These are phyloP conservation scores for Pseudogymnoascus sp. DNA, from an alignment of 2,329 filamentous ascomycete genomes.

Conservation along the genomic window DNA sequence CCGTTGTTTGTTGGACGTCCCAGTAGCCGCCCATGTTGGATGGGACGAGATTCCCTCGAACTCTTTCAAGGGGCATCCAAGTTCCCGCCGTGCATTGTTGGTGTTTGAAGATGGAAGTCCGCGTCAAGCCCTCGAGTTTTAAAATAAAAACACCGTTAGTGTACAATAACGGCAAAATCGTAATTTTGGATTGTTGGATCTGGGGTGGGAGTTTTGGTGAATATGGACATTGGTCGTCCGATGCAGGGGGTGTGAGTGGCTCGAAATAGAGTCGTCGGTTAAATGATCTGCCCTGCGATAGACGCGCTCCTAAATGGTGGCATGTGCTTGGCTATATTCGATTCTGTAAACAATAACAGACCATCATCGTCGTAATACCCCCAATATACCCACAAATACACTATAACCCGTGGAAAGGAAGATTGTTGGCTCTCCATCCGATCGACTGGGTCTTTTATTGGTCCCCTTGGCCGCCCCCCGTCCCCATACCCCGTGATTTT, in stretches of 20 bases:
- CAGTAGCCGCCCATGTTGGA: background rate
- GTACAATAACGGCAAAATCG: background rate
- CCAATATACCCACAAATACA: background rate
- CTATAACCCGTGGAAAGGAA: background rate
- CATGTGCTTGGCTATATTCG: conserved; percentile 4
- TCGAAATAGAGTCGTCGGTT: conserved; percentile 1
- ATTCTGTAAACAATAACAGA: conserved; percentile 8
- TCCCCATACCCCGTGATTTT: background rate
- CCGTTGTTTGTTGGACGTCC: background rate
- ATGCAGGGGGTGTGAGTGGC: conserved; percentile 1
- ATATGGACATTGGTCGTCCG: background rate
- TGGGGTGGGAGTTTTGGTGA: background rate
- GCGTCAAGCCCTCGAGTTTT: conserved; percentile 5
- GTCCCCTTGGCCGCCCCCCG: background rate
- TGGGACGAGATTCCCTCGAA: background rate
- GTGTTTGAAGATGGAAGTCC: background rate
- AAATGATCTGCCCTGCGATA: conserved; percentile 2
- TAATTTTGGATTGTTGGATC: background rate
- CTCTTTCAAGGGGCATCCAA: background rate
- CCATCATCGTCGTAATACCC: background rate
- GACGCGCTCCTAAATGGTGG: conserved; percentile 5
- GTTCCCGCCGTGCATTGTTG: background rate
- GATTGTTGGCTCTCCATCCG: background rate
- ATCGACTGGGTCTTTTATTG: background rate
- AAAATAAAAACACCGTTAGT: background rate